Percentiles rank a stretch among this genome's conserved stretches.
phyloP scores from a whole-genome alignment of 164 flowering plant genomes.

The Aristolochia contorta region DNA sequence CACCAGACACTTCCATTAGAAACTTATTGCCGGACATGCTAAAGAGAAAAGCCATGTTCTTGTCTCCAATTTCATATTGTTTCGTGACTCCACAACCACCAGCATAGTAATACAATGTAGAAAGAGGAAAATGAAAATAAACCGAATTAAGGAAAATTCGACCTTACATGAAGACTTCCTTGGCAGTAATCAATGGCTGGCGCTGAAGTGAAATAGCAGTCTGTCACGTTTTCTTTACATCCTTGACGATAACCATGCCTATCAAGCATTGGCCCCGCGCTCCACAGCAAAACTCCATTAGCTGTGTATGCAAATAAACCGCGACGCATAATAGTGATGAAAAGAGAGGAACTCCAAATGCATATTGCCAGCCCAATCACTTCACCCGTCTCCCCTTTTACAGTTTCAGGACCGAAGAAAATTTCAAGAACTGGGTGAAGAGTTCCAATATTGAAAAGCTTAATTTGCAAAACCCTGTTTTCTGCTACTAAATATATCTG shows the following conservation, averaged over 20 bases:
- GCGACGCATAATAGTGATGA: constrained; percentile 38
- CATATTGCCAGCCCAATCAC: constrained; percentile 65
- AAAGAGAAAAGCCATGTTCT: background rate
- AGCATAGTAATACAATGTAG: background rate
- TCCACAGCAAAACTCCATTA: constrained; percentile 54
- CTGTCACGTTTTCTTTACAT: constrained; percentile 43
- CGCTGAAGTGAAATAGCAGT: constrained; percentile 60
- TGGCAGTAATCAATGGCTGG: constrained; percentile 87
- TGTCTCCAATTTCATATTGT: too few species aligned
- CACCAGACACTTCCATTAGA: background rate
- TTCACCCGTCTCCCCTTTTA: constrained; percentile 31
- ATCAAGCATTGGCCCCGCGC: constrained; percentile 55
- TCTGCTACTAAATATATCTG: constrained; percentile 84
- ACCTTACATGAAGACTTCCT: constrained; percentile 74
- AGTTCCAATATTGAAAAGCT: constrained; percentile 24
- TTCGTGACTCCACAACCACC: background rate
- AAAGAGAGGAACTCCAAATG: constrained; percentile 41
- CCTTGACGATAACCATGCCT: constrained; percentile 73
- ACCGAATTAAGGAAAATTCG: background rate
- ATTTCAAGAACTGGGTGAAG: constrained; percentile 29
- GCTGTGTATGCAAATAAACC: constrained; percentile 66
- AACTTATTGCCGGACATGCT: background rate
- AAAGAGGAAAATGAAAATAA: background rate
- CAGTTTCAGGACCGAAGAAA: constrained; percentile 42
- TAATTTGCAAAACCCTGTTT: constrained; percentile 45